phyloP scores from a whole-genome alignment of 2,329 filamentous ascomycete species.

The Apiospora kogelbergensis region DNA sequence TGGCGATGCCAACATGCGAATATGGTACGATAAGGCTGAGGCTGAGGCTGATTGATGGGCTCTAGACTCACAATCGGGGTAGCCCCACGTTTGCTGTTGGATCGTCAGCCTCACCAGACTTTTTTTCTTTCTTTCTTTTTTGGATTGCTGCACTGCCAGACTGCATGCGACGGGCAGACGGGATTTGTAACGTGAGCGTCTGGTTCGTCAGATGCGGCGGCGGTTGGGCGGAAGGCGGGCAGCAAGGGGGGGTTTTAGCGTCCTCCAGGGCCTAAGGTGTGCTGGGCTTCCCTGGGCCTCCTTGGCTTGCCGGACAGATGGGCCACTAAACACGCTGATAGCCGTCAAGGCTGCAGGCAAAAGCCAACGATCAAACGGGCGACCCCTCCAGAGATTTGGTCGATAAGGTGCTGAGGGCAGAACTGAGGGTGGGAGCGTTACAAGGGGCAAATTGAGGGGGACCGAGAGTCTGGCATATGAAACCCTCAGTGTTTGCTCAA shows the following conservation, averaged over 20 bases:
- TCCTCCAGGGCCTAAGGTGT: neutral
- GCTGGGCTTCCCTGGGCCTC: too few relatives aligned
- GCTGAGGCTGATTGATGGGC: neutral
- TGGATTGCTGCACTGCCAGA: neutral
- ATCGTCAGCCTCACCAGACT: neutral
- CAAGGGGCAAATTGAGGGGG: neutral
- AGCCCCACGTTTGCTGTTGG: neutral
- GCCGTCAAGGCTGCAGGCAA: neutral
- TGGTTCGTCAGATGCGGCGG: neutral
- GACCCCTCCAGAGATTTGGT: neutral
- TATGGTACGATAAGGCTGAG: slow-evolving; percentile 6
- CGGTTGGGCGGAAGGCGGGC: too few relatives aligned
- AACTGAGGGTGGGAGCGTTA: slow-evolving; percentile 2
- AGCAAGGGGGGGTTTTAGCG: neutral
- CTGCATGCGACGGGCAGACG: neutral
- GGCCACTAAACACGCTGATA: neutral
- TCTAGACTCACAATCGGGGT: neutral
- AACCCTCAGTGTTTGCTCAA: slow-evolving; percentile 10
- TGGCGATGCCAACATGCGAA: neutral
- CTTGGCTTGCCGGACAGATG: neutral
- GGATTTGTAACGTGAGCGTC: slow-evolving; percentile 2
- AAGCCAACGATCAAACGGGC: neutral
- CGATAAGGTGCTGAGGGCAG: neutral
- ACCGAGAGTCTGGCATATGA: slow-evolving; percentile 6
- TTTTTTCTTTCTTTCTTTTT: neutral